Evolutionary conservation across 2,329 filamentous ascomycete genomes (phyloP), one percentile per base, ranked within the genome.

Genomic region (Penicillium sp.): DNA sequence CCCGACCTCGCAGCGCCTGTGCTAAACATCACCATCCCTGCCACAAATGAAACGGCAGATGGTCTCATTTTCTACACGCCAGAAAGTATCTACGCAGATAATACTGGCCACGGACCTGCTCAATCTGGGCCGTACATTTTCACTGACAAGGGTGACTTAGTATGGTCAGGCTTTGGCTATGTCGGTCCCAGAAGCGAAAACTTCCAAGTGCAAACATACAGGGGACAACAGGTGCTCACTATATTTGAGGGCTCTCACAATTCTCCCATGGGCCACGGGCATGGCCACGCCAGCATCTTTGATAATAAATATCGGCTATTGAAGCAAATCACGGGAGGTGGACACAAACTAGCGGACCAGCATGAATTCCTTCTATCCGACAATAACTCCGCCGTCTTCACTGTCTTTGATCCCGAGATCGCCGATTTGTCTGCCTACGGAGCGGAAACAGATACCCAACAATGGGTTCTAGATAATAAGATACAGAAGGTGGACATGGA

Each of bases 191-290:
- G 51, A 43, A 52, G 49, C 39, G 49, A 54, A 29, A 54, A 51
- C 21, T 54, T 54, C 32, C 51, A 50, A 17, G 52, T 54, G 23
- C 48, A 52, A 21, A 41, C 30, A 1, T 51, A 54, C 24, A 17
- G 48, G 15, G 47, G 52, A 13, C 30, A 54, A 9, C 24, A 54
- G 12, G 52, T 54, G 18, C 33, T 54, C 26, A 37, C 47, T 9
- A 54, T 54, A 12, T 52, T 52, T n/a, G 52, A 54, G 27, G 52
- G 52, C n/a, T 51, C 52, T 12, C 52, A 52, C 29, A 52, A 52
- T 33, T 52, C 50, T 2, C 50, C 50, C 2, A 52, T 52, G 50
- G 50, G 50, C 12, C 50, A 52, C 15, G 50, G 50, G 6, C 50
- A 52, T 27, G 50, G 50, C 12, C 50, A 52, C 24, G 51, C 52